Evolutionary conservation across 2,329 filamentous ascomycete species (phyloP), one percentile per base, ranked within the genome.

Genomic region (Venturia pyrina): DNA sequence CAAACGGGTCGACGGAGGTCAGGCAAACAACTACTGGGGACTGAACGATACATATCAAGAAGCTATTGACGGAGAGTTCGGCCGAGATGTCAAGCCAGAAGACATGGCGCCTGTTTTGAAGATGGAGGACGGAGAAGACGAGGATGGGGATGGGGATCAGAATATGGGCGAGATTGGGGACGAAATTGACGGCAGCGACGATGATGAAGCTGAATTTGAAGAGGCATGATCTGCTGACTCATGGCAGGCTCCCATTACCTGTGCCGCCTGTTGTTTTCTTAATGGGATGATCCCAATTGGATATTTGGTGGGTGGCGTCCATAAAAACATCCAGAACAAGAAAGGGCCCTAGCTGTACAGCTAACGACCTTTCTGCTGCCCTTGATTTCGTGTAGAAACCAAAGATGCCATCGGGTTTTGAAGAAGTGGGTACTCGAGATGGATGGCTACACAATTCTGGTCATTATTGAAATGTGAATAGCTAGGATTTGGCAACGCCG

Each of bases 11-110:
- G 90, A 92, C 76, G 88, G 87, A 60, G 93, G 93, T 34, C 84
- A 87, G 3, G 96, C 96, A 74, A 89, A 90, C 63, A 93, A 92
- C 75, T 88, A 89, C 70, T 98, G 92, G 87, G 88, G 88, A 70
- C 78, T 97, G 66, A 65, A 53, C 19, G 43, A 64, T 28, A 40
- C 46, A 5, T 48, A 48, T 21, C 34, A 59, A 24, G 53, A 53
- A 6, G 48, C 48, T 1, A 24, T 53, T 53, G 48, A 53, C 13
- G 13, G 57, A 24, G 41, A 40, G 6, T 61, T 61, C 32, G 34
- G 37, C 10, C 40, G 44, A 57, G 63, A 43, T 40, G 50, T 59
- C 34, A 61, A 65, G 40, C 13, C 32, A 5, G 63, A 65, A 21
- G 63, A 65, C n/a, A 37, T 59, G n/a, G 63, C 48, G n/a, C 50